Evolutionary conservation across 345 rosid genomes (phyloP), one percentile per base, ranked within the genome.

Genomic region (Arabidopsis arenosa): DNA sequence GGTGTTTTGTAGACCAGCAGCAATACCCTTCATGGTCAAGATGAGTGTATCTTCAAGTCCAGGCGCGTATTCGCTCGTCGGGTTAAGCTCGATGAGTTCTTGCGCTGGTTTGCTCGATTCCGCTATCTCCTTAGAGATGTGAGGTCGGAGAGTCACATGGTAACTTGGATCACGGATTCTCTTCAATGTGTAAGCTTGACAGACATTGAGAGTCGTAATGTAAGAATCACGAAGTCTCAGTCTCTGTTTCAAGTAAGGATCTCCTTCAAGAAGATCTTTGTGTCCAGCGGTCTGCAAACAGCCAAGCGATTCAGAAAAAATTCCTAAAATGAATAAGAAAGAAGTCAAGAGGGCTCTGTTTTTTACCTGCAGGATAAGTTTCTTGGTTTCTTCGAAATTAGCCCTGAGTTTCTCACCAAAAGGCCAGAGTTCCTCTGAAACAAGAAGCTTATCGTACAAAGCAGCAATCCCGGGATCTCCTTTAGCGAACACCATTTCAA

Each of bases 401-500:
- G 75, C 70, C 74, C 96, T 86, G 82, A 96, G 75, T 48, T 63
- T 80, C 21, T 89, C 86, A 47, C 98, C 99, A 15, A 96, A 91
- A 0, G 92, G 76, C 90, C 92, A 85, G 4, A 96, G 77, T 5
- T 93, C 97, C 65, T 85, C 60, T 5, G 97, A 96, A 21, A 96
- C 99, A 52, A 96, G 98, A 68, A 96, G 98, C 78, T 85, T 86
- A 59, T 95, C 99, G 48, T 79, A 88, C 82, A 89, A 61, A 51
- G 96, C 92, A 21, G 99, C 98, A 5, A 96, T 96, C 39, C 91
- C 91, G 0, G 96, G 98, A 77, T 93, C 92, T 58, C 98, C 99
- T 85, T 95, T 96, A 63, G 99, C 99, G 9, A 96, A 96, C 77
- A 96, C 99, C 99, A 96, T 96, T 80, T 96, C 98, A 43, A 96